These are phyloP conservation scores for Microthlaspi erraticum DNA, from an alignment of 345 rosid species.

Conservation along the genomic window DNA sequence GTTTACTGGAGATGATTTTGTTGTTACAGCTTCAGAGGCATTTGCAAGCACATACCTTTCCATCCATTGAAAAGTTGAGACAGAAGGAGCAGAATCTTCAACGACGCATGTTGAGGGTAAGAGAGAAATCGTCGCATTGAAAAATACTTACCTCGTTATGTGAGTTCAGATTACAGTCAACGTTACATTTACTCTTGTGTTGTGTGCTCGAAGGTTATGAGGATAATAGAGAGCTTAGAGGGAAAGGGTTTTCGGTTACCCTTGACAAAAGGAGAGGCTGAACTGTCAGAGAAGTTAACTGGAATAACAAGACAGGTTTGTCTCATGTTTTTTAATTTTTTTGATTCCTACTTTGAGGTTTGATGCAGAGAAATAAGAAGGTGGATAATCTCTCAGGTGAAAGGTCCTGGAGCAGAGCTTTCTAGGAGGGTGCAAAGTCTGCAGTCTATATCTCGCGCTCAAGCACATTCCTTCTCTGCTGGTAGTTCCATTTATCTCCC, in stretches of 20 bases:
- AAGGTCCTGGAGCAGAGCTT: conserved; percentile 97
- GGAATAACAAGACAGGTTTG: conserved; percentile 78
- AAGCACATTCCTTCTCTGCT: conserved; percentile 64
- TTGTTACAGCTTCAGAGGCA: conserved; percentile 89
- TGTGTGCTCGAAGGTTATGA: conserved; percentile 66
- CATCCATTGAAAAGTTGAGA: conserved; percentile 86
- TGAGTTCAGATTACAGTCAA: conserved; percentile 14
- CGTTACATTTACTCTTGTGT: conserved; percentile 18
- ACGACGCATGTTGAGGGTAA: conserved; percentile 89
- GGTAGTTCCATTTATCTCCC: conserved; percentile 78
- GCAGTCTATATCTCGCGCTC: conserved; percentile 72
- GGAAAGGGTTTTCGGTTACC: conserved; percentile 87
- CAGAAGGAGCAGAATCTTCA: conserved; percentile 95
- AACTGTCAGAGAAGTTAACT: conserved; percentile 83
- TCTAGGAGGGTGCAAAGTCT: conserved; percentile 91
- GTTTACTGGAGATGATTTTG: conserved; percentile 5
- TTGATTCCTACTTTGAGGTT: conserved; percentile 3
- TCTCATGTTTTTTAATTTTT: conserved; percentile 30
- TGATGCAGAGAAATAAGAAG: not conserved
- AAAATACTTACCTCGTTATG: conserved; percentile 11
- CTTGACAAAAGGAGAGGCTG: conserved; percentile 85
- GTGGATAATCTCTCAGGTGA: conserved; percentile 63
- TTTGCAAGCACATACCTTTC: conserved; percentile 94
- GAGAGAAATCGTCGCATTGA: conserved; percentile 24
- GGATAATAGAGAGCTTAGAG: conserved; percentile 91